Conservation (phyloP, 2,329 filamentous ascomycete species). For the Metarhizium humberi region DNA sequence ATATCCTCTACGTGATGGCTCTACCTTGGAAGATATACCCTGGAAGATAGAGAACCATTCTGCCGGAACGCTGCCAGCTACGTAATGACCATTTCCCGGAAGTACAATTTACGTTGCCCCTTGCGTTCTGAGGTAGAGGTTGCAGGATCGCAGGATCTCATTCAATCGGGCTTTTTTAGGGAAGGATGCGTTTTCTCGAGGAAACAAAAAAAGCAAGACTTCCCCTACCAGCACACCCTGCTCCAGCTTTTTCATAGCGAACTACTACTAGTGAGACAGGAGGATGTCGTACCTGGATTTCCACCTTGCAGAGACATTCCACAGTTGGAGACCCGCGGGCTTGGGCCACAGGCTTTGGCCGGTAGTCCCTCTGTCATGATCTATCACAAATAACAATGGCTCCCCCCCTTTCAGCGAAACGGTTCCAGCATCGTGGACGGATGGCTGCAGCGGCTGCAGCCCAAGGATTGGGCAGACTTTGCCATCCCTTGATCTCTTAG, state of each 20-base stretch:
- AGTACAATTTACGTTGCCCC: background rate
- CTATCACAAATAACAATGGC: background rate
- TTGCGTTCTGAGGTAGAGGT: background rate
- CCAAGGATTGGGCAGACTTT: background rate
- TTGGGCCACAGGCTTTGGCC: background rate
- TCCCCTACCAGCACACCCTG: background rate
- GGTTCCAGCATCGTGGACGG: background rate
- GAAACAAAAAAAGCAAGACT: constrained; percentile 11
- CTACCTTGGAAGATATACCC: too few relatives aligned
- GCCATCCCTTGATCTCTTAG: background rate
- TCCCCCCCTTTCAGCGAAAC: background rate
- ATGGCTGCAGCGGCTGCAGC: background rate
- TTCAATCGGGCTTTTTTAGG: constrained; percentile 2
- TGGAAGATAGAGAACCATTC: background rate
- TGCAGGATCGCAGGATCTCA: background rate
- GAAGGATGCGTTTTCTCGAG: constrained; percentile 13
- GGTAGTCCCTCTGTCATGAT: background rate
- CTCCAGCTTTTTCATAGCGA: background rate
- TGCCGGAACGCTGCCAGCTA: background rate
- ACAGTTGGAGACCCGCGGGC: background rate
- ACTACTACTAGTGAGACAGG: background rate
- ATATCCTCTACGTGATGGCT: too few relatives aligned
- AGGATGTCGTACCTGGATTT: background rate
- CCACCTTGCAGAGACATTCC: background rate
- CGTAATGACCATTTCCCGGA: too few relatives aligned